Percentiles rank a stretch among this genome's conserved stretches.
Evolutionary conservation across 192 early-diverging fungal species (phyloP).

Genomic region (Backusella luteola): DNA sequence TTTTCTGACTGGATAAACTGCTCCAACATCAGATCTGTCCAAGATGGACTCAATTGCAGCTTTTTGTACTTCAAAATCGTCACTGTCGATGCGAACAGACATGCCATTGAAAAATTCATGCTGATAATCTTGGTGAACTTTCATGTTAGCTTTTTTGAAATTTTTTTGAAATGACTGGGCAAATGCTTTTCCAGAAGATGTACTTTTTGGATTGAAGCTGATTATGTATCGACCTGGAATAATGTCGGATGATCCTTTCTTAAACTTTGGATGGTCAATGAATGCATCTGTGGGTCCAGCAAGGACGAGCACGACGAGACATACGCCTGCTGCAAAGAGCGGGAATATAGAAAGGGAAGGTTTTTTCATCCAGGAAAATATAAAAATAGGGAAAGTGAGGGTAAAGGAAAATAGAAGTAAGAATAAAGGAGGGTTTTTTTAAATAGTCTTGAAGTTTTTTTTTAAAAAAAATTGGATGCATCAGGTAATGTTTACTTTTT

Average conservation of each 20-base stretch:
- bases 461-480: background rate
- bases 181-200: background rate
- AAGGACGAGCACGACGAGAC: constrained; percentile 13
- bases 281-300: background rate
- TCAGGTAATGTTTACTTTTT: background rate
- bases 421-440: background rate
- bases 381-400: background rate
- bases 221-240: constrained; percentile 15
- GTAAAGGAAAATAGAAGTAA: background rate
- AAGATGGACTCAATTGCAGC: constrained; percentile 9
- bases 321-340: constrained; percentile 10
- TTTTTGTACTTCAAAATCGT: background rate
- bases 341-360: constrained; percentile 9
- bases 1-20: constrained; percentile 19
- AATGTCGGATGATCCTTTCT: background rate
- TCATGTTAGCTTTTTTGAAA: constrained; percentile 5
- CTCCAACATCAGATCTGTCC: constrained; percentile 9
- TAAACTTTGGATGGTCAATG: constrained; percentile 10
- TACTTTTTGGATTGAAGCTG: background rate
- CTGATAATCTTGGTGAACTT: constrained; percentile 10
- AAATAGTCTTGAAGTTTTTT: background rate
- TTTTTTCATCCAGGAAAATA: constrained; percentile 10
- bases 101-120: constrained; percentile 22
- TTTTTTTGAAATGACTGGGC: constrained; percentile 10
- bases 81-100: constrained; percentile 12